Evolutionary conservation across 768 basidiomycete species (phyloP).

Genomic region (Serendipita sp.): DNA sequence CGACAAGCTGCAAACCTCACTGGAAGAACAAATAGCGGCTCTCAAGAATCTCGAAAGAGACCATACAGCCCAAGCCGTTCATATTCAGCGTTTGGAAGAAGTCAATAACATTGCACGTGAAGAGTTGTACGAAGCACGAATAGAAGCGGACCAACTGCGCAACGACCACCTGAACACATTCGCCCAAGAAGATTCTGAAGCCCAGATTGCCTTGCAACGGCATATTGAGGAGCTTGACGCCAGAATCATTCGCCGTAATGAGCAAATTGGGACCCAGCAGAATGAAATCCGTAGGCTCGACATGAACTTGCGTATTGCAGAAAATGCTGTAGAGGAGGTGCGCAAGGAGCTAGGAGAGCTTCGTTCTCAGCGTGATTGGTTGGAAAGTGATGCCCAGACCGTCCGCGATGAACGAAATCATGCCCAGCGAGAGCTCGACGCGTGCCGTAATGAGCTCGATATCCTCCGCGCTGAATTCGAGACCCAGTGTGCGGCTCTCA

Average conservation of each 20-base stretch:
- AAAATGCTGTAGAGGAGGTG: slow-evolving; percentile 59
- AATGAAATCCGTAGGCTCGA: slow-evolving; percentile 66
- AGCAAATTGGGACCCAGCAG: slow-evolving; percentile 64
- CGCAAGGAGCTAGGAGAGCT: slow-evolving; percentile 51
- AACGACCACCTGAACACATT: slow-evolving; percentile 31
- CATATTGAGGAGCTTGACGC: slow-evolving; percentile 57
- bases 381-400: slow-evolving; percentile 74
- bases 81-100: neutral
- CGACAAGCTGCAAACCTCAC: neutral
- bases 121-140: slow-evolving; percentile 33
- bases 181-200: slow-evolving; percentile 29
- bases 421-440: slow-evolving; percentile 39
- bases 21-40: neutral
- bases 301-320: slow-evolving; percentile 55
- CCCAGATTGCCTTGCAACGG: slow-evolving; percentile 36
- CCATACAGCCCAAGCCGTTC: neutral
- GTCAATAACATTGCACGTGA: slow-evolving; percentile 20
- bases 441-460: slow-evolving; percentile 48
- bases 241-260: slow-evolving; percentile 47
- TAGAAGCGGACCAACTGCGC: slow-evolving; percentile 34
- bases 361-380: slow-evolving; percentile 52
- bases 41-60: neutral
- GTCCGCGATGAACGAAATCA: slow-evolving; percentile 59
- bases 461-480: slow-evolving; percentile 21
- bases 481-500: slow-evolving; percentile 11